A percentile compares a stretch with the other conserved stretches of the same genome.
Evolutionary conservation across 306 rosid genomes (phyloP).

Genomic region (Medicago ruthenica): DNA sequence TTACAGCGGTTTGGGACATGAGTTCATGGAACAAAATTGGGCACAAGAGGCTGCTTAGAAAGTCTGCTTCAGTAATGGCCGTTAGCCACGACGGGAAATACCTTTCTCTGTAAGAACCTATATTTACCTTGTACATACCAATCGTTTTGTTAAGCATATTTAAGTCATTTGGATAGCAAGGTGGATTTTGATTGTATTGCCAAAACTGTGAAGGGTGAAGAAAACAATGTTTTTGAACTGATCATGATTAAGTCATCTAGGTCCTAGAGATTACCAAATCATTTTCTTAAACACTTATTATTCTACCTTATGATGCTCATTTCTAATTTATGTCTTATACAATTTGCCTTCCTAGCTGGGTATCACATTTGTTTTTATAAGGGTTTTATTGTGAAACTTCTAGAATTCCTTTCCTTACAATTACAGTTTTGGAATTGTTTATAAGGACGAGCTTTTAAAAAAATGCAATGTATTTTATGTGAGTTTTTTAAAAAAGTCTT

Average conservation of each 20-base stretch:
- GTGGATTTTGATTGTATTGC: background rate
- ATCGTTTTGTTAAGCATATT: background rate
- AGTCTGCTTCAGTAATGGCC: constrained; percentile 84
- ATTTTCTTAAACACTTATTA: background rate
- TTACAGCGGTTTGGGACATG: constrained; percentile 85
- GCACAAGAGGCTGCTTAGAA: constrained; percentile 78
- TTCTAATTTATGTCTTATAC: background rate
- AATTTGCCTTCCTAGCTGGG: background rate
- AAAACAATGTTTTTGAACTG: constrained; percentile 5
- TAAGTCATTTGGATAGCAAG: background rate
- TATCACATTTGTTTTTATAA: background rate
- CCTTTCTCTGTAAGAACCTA: constrained; percentile 85
- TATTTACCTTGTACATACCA: constrained; percentile 17
- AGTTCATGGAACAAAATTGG: constrained; percentile 94
- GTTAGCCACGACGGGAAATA: constrained; percentile 95
- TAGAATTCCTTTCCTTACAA: too few species aligned
- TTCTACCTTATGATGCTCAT: background rate
- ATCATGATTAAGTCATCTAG: background rate
- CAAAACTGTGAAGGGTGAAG: constrained; percentile 27
- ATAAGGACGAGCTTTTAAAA: too few species aligned
- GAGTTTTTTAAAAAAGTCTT: too few species aligned
- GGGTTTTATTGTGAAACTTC: background rate
- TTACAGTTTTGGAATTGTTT: background rate
- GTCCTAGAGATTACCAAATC: background rate
- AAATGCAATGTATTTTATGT: too few species aligned